Conservation (phyloP, 176 grass and related monocot species). For the Aegilops umbellulata region DNA sequence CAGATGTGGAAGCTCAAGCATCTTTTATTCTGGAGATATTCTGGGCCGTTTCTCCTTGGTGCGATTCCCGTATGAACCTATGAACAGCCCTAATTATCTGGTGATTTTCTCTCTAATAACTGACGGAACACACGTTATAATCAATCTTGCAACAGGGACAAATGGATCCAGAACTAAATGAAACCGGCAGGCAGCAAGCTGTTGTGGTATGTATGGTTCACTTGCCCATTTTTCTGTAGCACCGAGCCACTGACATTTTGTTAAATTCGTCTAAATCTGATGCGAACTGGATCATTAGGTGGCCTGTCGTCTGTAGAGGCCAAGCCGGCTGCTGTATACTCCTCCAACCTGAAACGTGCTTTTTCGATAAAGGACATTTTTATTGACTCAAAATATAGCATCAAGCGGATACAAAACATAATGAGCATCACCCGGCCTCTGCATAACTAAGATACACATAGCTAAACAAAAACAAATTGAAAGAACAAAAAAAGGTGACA, state of each 20-base stretch:
- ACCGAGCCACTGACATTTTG: background rate
- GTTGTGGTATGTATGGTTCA: constrained; percentile 32
- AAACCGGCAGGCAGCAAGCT: constrained; percentile 50
- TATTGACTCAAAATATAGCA: too few relatives aligned
- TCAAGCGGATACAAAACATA: too few relatives aligned
- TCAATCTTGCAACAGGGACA: constrained; percentile 33
- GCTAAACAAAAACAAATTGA: too few relatives aligned
- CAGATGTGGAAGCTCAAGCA: background rate
- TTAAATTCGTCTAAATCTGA: background rate
- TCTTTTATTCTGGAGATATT: too few relatives aligned
- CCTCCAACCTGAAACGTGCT: constrained; percentile 68
- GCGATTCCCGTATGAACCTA: background rate
- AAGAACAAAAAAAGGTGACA: too few relatives aligned
- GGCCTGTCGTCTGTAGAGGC: constrained; percentile 46
- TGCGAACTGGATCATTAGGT: constrained; percentile 9
- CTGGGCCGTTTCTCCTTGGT: background rate
- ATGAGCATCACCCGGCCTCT: too few relatives aligned
- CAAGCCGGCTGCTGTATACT: constrained; percentile 58
- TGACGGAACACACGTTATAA: background rate
- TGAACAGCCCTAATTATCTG: background rate
- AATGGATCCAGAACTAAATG: constrained; percentile 61
- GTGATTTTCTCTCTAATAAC: background rate
- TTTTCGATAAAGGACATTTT: too few relatives aligned
- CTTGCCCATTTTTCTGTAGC: background rate
- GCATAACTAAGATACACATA: too few relatives aligned